Percentiles rank a stretch among this genome's conserved stretches.
Conservation (phyloP, 2,329 filamentous ascomycete species). For the Arthroderma uncinatum region DNA sequence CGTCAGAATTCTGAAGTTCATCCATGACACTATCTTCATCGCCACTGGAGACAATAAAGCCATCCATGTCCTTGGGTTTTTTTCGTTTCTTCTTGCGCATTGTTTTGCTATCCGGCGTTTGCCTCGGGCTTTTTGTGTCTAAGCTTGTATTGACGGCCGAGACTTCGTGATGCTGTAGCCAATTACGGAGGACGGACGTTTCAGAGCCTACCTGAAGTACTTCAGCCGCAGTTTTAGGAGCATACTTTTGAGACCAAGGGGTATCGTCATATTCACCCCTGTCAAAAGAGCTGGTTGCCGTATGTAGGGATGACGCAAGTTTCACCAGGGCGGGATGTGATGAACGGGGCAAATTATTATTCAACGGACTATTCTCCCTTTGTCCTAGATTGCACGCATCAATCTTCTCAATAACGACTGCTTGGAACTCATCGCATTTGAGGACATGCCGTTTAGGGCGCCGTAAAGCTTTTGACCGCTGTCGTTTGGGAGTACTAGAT, state of each 20-base stretch:
- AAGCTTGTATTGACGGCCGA: conserved; percentile 56
- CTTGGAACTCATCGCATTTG: background rate
- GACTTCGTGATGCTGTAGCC: conserved; percentile 67
- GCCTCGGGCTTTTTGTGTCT: conserved; percentile 17
- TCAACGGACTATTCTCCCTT: background rate
- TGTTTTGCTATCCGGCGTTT: conserved; percentile 23
- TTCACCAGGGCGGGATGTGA: conserved; percentile 49
- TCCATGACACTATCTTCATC: conserved; percentile 62
- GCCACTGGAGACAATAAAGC: conserved; percentile 67
- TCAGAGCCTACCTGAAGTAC: conserved; percentile 68
- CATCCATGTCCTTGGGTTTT: conserved; percentile 60
- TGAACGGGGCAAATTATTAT: conserved; percentile 3
- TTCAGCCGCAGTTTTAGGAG: conserved; percentile 55
- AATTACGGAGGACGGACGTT: conserved; percentile 60
- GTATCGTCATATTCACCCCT: conserved; percentile 59
- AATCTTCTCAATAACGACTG: background rate
- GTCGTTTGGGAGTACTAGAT: background rate
- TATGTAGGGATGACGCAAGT: conserved; percentile 50
- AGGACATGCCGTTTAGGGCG: conserved; percentile 5
- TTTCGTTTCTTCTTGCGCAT: conserved; percentile 46
- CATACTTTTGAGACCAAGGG: conserved; percentile 77
- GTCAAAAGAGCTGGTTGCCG: conserved; percentile 67
- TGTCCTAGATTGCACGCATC: background rate
- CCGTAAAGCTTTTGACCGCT: conserved; percentile 4
- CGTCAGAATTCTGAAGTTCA: conserved; percentile 49